Percentiles rank a stretch among this genome's conserved stretches.
Conservation (phyloP, 2,329 filamentous ascomycete species). For the Colletotrichum graminicola region DNA sequence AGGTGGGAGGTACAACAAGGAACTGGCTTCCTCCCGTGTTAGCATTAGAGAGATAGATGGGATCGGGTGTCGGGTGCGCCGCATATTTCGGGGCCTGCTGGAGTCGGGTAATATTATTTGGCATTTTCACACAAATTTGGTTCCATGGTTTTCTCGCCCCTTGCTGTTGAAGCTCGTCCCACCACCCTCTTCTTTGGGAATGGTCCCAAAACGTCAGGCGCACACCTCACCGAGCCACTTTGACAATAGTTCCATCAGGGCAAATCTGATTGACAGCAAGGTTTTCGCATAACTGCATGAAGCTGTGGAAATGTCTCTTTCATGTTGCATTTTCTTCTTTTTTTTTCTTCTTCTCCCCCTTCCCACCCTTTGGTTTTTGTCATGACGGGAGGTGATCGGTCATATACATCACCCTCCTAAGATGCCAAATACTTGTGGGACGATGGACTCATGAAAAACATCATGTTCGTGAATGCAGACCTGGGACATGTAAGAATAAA, state of each 20-base stretch:
- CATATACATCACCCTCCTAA: conserved; percentile 5
- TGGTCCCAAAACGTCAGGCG: conserved; percentile 5
- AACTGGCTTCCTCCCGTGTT: conserved; percentile 11
- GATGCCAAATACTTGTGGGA: conserved; percentile 25
- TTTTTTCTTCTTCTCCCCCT: not conserved
- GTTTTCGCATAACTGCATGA: conserved; percentile 36
- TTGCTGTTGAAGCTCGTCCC: conserved; percentile 11
- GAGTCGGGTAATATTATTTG: conserved; percentile 39
- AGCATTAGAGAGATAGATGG: conserved; percentile 34
- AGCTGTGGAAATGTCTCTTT: conserved; percentile 16
- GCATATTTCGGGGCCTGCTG: conserved; percentile 37
- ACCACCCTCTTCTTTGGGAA: conserved; percentile 6
- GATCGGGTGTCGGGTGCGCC: conserved; percentile 8
- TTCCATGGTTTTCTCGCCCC: conserved; percentile 6
- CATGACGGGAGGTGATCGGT: not conserved
- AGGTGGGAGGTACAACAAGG: conserved; percentile 10
- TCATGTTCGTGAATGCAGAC: conserved; percentile 12
- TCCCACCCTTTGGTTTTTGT: not conserved
- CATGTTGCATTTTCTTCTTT: not conserved
- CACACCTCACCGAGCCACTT: not conserved
- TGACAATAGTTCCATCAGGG: conserved; percentile 20
- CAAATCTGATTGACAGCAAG: not conserved
- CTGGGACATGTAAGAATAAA: not conserved
- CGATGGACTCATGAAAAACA: conserved; percentile 15
- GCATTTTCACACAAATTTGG: not conserved